A percentile compares a stretch with the other conserved stretches of the same genome.
Evolutionary conservation across 495 filamentous ascomycete species (phyloP).

Genomic region (Symbiotaphrina buchneri): DNA sequence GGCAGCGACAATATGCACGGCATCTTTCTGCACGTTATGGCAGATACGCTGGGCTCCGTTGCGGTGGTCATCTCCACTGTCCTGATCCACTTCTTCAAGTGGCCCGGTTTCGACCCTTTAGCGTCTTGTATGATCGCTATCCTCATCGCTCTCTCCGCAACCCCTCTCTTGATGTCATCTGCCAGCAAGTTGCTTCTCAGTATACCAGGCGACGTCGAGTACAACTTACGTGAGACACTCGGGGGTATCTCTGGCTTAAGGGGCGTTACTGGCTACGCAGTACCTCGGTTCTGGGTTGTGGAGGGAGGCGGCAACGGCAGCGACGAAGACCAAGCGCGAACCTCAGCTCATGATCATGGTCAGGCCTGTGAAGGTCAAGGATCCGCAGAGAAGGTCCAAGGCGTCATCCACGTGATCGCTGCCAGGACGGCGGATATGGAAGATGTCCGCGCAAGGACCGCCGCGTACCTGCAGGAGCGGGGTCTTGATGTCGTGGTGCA

Average conservation of each 20-base stretch:
- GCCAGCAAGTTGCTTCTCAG: conserved; percentile 65
- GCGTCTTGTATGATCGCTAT: conserved; percentile 87
- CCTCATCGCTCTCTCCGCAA: conserved; percentile 71
- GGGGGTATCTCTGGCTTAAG: conserved; percentile 61
- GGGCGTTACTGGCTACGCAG: conserved; percentile 69
- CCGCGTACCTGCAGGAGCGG: conserved; percentile 29
- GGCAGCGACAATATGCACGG: conserved; percentile 98
- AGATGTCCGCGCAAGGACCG: conserved; percentile 48
- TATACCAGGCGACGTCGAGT: conserved; percentile 70
- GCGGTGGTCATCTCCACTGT: conserved; percentile 86
- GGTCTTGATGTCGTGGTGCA: conserved; percentile 55
- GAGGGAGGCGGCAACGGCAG: conserved; percentile 25
- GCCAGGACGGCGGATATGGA: conserved; percentile 46
- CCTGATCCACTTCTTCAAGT: conserved; percentile 64
- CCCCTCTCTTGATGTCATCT: conserved; percentile 69
- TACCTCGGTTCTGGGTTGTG: conserved; percentile 86
- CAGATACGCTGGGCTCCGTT: conserved; percentile 83
- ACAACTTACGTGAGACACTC: conserved; percentile 64
- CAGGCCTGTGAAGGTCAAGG: conserved; percentile 7
- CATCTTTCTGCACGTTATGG: conserved; percentile 92
- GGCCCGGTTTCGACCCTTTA: conserved; percentile 89
- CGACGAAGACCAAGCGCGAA: conserved; percentile 8
- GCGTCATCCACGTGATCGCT: conserved; percentile 67
- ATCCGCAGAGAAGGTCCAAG: conserved; percentile 27
- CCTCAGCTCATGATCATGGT: conserved; percentile 2